Evolutionary conservation across 1,139 yeast genomes (phyloP), one percentile per base, ranked within the genome.

Genomic region (Saccharomyces uvarum): DNA sequence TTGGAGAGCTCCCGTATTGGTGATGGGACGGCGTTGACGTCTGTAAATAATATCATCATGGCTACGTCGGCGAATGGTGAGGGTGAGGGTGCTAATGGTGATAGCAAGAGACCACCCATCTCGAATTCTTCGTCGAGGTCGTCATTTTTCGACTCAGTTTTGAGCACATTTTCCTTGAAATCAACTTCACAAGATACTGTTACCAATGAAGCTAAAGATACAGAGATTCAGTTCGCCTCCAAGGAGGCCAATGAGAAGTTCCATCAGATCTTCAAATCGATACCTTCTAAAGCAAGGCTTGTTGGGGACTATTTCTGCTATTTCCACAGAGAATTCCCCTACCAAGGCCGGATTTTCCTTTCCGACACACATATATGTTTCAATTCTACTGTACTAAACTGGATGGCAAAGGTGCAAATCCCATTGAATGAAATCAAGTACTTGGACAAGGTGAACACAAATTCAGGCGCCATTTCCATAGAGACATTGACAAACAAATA

Each of bases 241-340:
- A 77, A 79, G 62, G 81, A 79, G 59, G 75, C 96, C 49, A 86
- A 89, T 63, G 77, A 80, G 4, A 95, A 87, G 42, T 91, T 88
- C 68, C 97, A 90, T 68, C 80, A 80, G 51, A 67, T 87, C 4
- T 93, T 93, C 73, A 75, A 83, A 49, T 76, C 84, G 4, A 73
- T 89, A 11, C 90, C 93, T 27, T 70, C 75, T 46, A 79, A 83
- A 44, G 97, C 90, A 67, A 75, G 86, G 54, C 73, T 93, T 21
- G 67, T 91, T 24, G 96, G 87, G 62, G 97, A 89, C 65, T 90
- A 85, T 65, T 82, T 91, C 48, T 93, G 98, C 73, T 97, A 98
- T 0, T 71, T 93, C 57, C 86, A 93, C 63, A 76, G 90, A 56
- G 98, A 91, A 59, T 88, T 91, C 53, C 74, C 91, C 27, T 74